These are phyloP conservation scores for Fusarium tupiense DNA, from an alignment of 2,329 filamentous ascomycete genomes.

Conservation along the genomic window DNA sequence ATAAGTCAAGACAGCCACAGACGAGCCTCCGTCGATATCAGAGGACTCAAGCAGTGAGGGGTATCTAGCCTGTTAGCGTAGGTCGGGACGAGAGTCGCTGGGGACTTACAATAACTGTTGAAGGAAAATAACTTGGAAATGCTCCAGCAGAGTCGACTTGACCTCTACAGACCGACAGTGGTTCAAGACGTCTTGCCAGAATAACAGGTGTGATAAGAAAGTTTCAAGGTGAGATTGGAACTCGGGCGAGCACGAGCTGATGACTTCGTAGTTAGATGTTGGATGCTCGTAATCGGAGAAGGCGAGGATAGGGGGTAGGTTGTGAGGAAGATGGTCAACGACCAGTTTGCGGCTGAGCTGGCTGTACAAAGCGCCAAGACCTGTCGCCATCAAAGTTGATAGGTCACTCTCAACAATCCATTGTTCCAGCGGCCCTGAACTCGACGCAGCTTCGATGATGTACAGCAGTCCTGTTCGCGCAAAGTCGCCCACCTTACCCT, in stretches of 20 bases:
- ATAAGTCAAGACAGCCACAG: conserved; percentile 94
- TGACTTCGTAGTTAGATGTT: conserved; percentile 73
- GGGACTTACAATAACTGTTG: conserved; percentile 86
- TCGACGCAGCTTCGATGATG: conserved; percentile 92
- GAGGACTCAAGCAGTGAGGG: conserved; percentile 96
- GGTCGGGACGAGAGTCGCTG: neutral
- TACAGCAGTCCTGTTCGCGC: conserved; percentile 93
- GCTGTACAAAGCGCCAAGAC: conserved; percentile 79
- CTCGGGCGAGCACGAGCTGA: conserved; percentile 77
- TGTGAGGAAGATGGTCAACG: conserved; percentile 77
- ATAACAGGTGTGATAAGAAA: conserved; percentile 92
- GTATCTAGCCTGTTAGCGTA: conserved; percentile 67
- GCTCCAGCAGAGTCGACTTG: conserved; percentile 90
- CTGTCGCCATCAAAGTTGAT: conserved; percentile 96
- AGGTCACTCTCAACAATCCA: conserved; percentile 98
- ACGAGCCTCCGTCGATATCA: conserved; percentile 95
- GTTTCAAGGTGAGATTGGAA: conserved; percentile 90
- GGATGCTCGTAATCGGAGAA: conserved; percentile 89
- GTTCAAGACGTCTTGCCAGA: conserved; percentile 98
- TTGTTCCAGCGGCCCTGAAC: conserved; percentile 83
- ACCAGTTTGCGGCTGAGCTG: conserved; percentile 80
- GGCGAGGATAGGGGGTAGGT: conserved; percentile 83
- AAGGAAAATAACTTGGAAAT: conserved; percentile 96
- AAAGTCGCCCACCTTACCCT: conserved; percentile 95
- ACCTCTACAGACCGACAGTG: conserved; percentile 94